phyloP scores from a whole-genome alignment of 306 rosid genomes.

The Cicer judaicum region DNA sequence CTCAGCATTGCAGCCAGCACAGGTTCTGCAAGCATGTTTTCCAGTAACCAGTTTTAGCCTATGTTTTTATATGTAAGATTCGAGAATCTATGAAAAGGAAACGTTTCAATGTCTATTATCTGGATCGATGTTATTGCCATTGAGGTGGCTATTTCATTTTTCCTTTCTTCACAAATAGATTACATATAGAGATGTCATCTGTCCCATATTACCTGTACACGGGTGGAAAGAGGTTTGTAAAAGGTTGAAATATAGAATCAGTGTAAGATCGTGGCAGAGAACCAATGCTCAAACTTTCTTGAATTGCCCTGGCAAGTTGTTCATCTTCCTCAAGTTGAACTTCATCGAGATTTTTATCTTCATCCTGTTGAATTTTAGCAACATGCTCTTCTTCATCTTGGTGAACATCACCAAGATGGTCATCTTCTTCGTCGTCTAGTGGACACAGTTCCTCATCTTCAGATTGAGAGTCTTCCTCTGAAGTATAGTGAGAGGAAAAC shows the following conservation, averaged over 20 bases:
- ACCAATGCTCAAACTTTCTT: conserved; percentile 72
- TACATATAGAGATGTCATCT: conserved; percentile 34
- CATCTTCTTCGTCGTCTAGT: conserved; percentile 68
- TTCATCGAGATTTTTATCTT: conserved; percentile 58
- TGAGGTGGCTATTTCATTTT: conserved; percentile 20
- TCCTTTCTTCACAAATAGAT: not conserved
- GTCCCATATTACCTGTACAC: conserved; percentile 70
- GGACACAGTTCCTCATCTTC: conserved; percentile 57
- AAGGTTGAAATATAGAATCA: conserved; percentile 65
- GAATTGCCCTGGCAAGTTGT: conserved; percentile 90
- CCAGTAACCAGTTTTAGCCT: conserved; percentile 39
- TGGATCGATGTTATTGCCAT: not conserved
- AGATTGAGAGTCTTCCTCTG: conserved; percentile 69
- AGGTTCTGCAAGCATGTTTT: conserved; percentile 60
- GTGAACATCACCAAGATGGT: conserved; percentile 46
- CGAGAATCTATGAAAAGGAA: conserved; percentile 28
- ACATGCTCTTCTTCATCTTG: conserved; percentile 67
- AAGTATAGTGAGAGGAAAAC: conserved; percentile 37
- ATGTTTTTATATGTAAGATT: conserved; percentile 6
- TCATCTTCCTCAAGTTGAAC: conserved; percentile 90
- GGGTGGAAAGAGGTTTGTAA: conserved; percentile 56
- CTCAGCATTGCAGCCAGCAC: conserved; percentile 89
- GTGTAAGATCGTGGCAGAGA: conserved; percentile 65
- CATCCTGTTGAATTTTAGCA: conserved; percentile 51
- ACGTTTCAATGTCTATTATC: conserved; percentile 3